Percentiles rank a stretch among this genome's conserved stretches.
These are phyloP conservation scores for Fusarium nanum DNA, from an alignment of 2,329 filamentous ascomycete genomes.

Conservation along the genomic window DNA sequence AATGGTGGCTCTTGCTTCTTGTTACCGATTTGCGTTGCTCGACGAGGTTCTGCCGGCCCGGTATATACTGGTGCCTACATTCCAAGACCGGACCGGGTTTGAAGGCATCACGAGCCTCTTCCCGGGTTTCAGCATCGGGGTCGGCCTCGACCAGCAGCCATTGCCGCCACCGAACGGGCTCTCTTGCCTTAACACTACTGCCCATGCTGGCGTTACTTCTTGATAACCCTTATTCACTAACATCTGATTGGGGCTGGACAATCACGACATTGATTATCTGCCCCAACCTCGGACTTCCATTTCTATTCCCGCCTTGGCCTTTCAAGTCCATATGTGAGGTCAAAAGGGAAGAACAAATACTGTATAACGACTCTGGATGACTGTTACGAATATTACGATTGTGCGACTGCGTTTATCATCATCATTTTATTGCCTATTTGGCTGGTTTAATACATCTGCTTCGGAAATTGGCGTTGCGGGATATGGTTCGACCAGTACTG, in stretches of 20 bases:
- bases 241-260: constrained; percentile 30
- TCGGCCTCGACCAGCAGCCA: constrained; percentile 6
- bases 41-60: constrained; percentile 19
- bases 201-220: constrained; percentile 27
- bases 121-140: constrained; percentile 8
- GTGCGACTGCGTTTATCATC: constrained; percentile 40
- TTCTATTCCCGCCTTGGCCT: constrained; percentile 6
- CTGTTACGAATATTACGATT: constrained; percentile 47
- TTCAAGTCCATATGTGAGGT: constrained; percentile 1
- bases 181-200: constrained; percentile 20
- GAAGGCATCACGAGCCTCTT: constrained; percentile 11
- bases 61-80: not conserved
- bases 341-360: constrained; percentile 24
- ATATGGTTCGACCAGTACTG: constrained; percentile 10
- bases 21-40: constrained; percentile 16
- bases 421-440: constrained; percentile 36
- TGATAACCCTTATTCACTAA: constrained; percentile 39
- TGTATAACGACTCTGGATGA: constrained; percentile 48
- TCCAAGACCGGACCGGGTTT: constrained; percentile 34
- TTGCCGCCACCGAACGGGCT: constrained; percentile 7
- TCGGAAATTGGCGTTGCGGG: constrained; percentile 47
- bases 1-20: constrained; percentile 18
- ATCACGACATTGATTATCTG: constrained; percentile 20
- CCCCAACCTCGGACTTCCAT: not conserved
- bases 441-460: constrained; percentile 41